Evolutionary conservation across 2,329 filamentous ascomycete genomes (phyloP), one percentile per base, ranked within the genome.

Genomic region (Fusarium sp.): DNA sequence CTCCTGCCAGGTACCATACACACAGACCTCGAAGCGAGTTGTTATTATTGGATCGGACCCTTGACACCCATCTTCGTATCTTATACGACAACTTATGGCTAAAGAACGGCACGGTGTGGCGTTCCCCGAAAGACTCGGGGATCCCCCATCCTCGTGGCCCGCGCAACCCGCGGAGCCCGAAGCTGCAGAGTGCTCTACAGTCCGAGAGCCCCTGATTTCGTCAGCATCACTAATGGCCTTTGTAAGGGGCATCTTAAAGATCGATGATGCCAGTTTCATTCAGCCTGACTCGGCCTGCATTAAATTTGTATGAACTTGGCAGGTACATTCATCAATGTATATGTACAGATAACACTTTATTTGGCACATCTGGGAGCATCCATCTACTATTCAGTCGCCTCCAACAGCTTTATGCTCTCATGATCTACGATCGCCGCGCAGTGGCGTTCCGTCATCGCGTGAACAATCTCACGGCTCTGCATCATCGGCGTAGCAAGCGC

Each of bases 361-460:
- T 40, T 6, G 10, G 38, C 13, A 9, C 3, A 45, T 45, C 13
- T 45, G 1, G 13, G 7, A 25, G 7, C 5, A 47, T 22, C 2
- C 20, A 25, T 25, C 13, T 47, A 47, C 14, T 25, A 7, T 0
- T 47, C 42, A 1, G 3, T 16, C 20, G 20, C 29, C 18, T 66
- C 66, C 1, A 75, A 11, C 0, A 75, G 16, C 18, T 75, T 62
- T 10, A 75, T 31, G 6, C 73, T 68, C 11, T 62, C 54, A 38
- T 75, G 69, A 35, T 75, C 72, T 8, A 62, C n/a, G 9, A 75
- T 75, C 3, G 73, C 66, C 3, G 50, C 31, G 8, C 52, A 57
- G 35, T 75, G 64, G 1, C 69, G 58, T 16, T 70, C 58, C 6
- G 65, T 58, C 64, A 75, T 75, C 0, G 16, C 54, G 38, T 73